phyloP scores from a whole-genome alignment of 257 asterid genomes.

The Salvia rosmarinus region DNA sequence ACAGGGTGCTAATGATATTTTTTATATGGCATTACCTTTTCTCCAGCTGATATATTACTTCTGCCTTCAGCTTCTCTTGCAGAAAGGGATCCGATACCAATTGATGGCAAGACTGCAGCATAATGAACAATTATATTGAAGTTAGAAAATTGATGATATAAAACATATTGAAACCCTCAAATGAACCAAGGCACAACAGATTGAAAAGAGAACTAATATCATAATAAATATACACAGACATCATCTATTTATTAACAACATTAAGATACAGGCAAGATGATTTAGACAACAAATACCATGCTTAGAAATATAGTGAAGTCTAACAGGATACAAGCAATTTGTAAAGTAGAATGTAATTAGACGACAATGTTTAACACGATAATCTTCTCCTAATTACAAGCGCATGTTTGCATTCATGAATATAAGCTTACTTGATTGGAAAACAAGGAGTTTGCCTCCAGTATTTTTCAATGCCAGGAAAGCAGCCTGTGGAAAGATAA shows the following conservation, averaged over 20 bases:
- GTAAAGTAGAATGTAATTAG: conserved; percentile 10
- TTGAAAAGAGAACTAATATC: conserved; percentile 21
- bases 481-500: conserved; percentile 68
- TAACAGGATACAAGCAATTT: neutral
- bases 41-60: conserved; percentile 78
- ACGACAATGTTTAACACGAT: conserved; percentile 3
- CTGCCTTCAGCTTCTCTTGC: conserved; percentile 94
- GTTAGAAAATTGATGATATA: conserved; percentile 14
- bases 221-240: neutral
- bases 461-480: conserved; percentile 86
- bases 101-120: conserved; percentile 74
- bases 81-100: conserved; percentile 91
- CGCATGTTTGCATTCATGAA: neutral
- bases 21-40: conserved; percentile 55
- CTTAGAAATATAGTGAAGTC: neutral
- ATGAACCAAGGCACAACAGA: neutral
- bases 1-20: neutral
- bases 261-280: neutral
- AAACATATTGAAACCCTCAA: conserved; percentile 8
- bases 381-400: neutral
- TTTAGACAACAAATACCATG: neutral
- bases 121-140: conserved; percentile 27
- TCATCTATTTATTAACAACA: neutral
- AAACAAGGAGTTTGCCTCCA: conserved; percentile 94
- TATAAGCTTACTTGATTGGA: conserved; percentile 73